Evolutionary conservation across 140 eudicot species (phyloP).

Genomic region (Ambrosia hybrid): DNA sequence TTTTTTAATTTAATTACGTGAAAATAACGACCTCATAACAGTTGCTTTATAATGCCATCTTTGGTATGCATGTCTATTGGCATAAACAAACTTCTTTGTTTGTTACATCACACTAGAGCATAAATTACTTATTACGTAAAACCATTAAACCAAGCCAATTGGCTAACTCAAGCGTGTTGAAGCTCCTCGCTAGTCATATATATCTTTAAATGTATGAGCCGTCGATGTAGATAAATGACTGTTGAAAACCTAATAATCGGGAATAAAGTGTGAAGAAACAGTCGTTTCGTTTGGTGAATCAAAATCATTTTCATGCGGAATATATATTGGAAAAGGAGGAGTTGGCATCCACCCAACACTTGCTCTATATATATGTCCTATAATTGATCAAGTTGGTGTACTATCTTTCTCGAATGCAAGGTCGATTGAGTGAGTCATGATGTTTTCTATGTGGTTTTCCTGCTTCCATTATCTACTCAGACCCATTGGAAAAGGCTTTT

Average conservation of each 20-base stretch:
- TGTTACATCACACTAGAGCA: too few relatives aligned
- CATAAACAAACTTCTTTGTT: too few relatives aligned
- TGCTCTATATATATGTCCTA: slow-evolving; percentile 4
- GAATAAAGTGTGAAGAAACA: background rate
- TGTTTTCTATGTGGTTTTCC: slow-evolving; percentile 17
- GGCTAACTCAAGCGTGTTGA: background rate
- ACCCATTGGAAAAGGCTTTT: slow-evolving; percentile 15
- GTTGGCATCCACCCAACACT: slow-evolving; percentile 35
- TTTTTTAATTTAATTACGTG: too few relatives aligned
- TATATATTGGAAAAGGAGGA: background rate
- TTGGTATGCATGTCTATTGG: too few relatives aligned
- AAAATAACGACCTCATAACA: too few relatives aligned
- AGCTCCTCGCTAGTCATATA: background rate
- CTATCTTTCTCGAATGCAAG: slow-evolving; percentile 16
- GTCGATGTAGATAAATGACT: background rate
- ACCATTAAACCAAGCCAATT: background rate
- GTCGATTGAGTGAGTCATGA: slow-evolving; percentile 21
- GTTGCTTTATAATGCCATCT: too few relatives aligned
- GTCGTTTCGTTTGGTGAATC: background rate
- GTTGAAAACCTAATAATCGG: background rate
- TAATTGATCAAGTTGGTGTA: slow-evolving; percentile 34
- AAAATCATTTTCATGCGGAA: slow-evolving; percentile 6
- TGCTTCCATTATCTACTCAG: slow-evolving; percentile 26
- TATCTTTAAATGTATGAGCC: background rate
- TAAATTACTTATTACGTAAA: too few relatives aligned